Base-by-base conservation (phyloP, 164 flowering plant genomes). In the Malania oleifera region DNA sequence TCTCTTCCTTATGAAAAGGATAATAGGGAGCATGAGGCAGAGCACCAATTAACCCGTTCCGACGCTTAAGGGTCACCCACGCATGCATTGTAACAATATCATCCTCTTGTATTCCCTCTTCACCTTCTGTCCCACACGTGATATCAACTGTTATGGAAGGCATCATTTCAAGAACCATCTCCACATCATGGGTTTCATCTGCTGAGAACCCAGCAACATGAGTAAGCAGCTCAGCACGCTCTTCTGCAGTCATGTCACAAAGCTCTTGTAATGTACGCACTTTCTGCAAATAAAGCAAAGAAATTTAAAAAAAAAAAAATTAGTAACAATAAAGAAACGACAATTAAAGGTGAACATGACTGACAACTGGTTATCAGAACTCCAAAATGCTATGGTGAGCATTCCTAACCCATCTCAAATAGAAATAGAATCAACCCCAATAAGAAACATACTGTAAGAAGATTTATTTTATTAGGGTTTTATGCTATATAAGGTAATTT, bases 51-150 rank as follows among this genome's bases (percentile, higher is more conserved):
- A 87, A 75, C 57, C 96, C 95, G 57, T 87, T 90, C 15, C 59
- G 69, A 38, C 98, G 87, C 57, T 78, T 76, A 12, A 93, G 76
- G 15, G 81, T 75, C 25, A 90, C 70, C 98, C 98, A 93, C 20
- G 97, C 89, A 40, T 86, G 91, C 65, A 90, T 49, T 14, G 98
- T 86, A 37, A 93, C 90, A 59, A 86, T 71, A 61, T 93, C 98
- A 50, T 97, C 98, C 65, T 87, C 98, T 70, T 93, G 98, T 54
- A 93, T 84, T 40, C 89, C 97, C 69, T 89, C 96, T 67, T 93
- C 98, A 19, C 97, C 98, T 69, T 87, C 97, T 5, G 98, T 93
- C 73, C 83, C 97, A 44, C 97, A 90, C 7, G 71, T 79, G 41
- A 82, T 72, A 23, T 87, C 89, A 24, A 84, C 19, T 53, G 88